Conservation (phyloP, 2,329 filamentous ascomycete genomes). For the Fusarium clavum region DNA sequence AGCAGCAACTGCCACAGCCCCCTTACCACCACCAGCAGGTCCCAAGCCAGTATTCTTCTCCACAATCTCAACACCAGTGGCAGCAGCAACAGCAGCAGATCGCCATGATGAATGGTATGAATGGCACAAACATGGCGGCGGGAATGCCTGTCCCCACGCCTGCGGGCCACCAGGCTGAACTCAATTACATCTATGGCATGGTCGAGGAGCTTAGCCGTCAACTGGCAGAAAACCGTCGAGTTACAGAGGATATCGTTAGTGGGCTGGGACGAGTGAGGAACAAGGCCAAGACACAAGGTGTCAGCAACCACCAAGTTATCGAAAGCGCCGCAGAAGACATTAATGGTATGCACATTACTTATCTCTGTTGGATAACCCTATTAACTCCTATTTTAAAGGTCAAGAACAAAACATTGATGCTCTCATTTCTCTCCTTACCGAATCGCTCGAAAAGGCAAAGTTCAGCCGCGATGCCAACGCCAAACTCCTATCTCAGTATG, state of each 20-base stretch:
- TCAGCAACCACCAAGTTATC: slow-evolving; percentile 70
- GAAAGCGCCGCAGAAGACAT: slow-evolving; percentile 66
- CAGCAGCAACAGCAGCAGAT: slow-evolving; percentile 43
- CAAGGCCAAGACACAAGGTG: slow-evolving; percentile 62
- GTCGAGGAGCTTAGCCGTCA: slow-evolving; percentile 74
- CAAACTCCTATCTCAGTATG: slow-evolving; percentile 68
- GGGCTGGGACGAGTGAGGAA: slow-evolving; percentile 71
- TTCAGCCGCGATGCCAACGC: slow-evolving; percentile 71
- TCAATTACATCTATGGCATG: slow-evolving; percentile 76
- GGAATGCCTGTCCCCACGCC: slow-evolving; percentile 68
- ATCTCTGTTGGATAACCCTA: neutral
- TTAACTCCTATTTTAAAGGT: slow-evolving; percentile 52
- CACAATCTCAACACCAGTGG: slow-evolving; percentile 42
- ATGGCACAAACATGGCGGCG: slow-evolving; percentile 60
- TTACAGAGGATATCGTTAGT: slow-evolving; percentile 73
- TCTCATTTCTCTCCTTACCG: slow-evolving; percentile 69
- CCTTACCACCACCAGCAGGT: slow-evolving; percentile 32
- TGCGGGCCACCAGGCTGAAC: slow-evolving; percentile 75
- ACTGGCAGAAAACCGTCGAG: slow-evolving; percentile 69
- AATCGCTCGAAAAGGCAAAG: slow-evolving; percentile 71
- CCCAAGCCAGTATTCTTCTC: slow-evolving; percentile 31
- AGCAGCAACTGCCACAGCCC: slow-evolving; percentile 30
- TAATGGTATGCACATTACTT: slow-evolving; percentile 57
- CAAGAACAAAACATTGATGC: slow-evolving; percentile 71
- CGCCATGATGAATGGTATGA: slow-evolving; percentile 62